Conservation (phyloP, 257 asterid species). For the Dorcoceras hygrometricum region DNA sequence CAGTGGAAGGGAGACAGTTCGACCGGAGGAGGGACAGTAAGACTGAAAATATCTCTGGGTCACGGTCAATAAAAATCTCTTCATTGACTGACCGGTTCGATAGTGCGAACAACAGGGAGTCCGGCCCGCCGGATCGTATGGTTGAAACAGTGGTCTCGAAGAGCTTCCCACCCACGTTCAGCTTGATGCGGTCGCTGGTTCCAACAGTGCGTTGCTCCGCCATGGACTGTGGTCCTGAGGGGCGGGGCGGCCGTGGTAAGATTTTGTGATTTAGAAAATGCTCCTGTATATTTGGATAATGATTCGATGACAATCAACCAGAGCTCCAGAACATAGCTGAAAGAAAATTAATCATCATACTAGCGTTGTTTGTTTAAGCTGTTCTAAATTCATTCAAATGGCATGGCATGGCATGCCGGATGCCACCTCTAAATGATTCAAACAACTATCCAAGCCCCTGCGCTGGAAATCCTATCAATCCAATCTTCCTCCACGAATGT, state of each 20-base stretch:
- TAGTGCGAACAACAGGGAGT: conserved; percentile 64
- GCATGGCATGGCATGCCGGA: too few relatives aligned
- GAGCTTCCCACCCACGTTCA: conserved; percentile 93
- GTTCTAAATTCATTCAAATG: too few relatives aligned
- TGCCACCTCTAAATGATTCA: conserved; percentile 15
- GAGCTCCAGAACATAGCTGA: too few relatives aligned
- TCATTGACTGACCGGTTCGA: conserved; percentile 54
- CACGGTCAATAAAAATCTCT: conserved; percentile 89
- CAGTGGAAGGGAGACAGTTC: conserved; percentile 81
- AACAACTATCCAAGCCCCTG: neutral
- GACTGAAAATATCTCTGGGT: conserved; percentile 81
- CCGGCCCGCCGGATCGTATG: conserved; percentile 80
- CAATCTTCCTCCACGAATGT: conserved; percentile 34
- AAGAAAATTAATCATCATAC: too few relatives aligned
- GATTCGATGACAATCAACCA: too few relatives aligned
- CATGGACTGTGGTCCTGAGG: conserved; percentile 31
- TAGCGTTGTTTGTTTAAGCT: too few relatives aligned
- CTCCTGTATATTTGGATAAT: too few relatives aligned
- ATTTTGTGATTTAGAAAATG: too few relatives aligned
- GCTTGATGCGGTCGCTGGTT: conserved; percentile 66
- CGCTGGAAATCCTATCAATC: conserved; percentile 20
- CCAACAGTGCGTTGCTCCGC: conserved; percentile 30
- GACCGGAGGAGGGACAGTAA: conserved; percentile 91
- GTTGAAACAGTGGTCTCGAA: conserved; percentile 87
- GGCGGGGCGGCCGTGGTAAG: neutral